phyloP scores from a whole-genome alignment of 257 asterid genomes.

The Solanum etuberosum region DNA sequence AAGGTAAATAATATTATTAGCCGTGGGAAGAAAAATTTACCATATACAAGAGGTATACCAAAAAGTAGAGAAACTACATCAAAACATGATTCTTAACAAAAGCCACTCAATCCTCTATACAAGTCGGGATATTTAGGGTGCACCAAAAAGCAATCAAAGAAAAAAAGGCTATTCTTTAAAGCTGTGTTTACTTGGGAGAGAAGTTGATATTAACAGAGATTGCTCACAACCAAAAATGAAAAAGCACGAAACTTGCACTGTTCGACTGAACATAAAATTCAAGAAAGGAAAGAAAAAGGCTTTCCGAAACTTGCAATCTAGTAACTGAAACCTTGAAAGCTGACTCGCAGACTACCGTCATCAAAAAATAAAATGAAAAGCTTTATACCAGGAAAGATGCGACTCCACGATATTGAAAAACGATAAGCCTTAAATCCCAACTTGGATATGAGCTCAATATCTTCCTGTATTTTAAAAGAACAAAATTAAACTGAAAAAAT shows the following conservation, averaged over 20 bases:
- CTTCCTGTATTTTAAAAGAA: slow-evolving; percentile 24
- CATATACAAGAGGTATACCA: not conserved
- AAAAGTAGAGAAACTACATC: not conserved
- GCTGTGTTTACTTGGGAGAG: not conserved
- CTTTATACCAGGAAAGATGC: slow-evolving; percentile 37
- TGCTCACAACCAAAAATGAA: not conserved
- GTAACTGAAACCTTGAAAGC: not conserved
- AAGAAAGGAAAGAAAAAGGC: not conserved
- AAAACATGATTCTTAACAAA: not conserved
- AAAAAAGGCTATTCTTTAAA: not conserved
- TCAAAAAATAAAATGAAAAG: not conserved
- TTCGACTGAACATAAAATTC: not conserved
- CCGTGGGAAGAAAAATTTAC: not conserved
- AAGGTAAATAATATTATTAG: not conserved
- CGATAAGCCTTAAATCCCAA: slow-evolving; percentile 49
- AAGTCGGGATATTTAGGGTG: not conserved
- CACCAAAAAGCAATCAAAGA: not conserved
- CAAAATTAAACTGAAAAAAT: not conserved
- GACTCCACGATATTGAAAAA: slow-evolving; percentile 48
- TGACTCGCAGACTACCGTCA: not conserved
- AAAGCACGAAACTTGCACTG: not conserved
- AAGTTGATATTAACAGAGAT: not conserved
- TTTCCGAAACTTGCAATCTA: not conserved
- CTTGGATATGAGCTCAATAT: slow-evolving; percentile 38
- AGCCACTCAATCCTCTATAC: not conserved